A percentile compares a stretch with the other conserved stretches of the same genome.
Conservation (phyloP, 2,329 filamentous ascomycete genomes). For the Trichophyton simii region DNA sequence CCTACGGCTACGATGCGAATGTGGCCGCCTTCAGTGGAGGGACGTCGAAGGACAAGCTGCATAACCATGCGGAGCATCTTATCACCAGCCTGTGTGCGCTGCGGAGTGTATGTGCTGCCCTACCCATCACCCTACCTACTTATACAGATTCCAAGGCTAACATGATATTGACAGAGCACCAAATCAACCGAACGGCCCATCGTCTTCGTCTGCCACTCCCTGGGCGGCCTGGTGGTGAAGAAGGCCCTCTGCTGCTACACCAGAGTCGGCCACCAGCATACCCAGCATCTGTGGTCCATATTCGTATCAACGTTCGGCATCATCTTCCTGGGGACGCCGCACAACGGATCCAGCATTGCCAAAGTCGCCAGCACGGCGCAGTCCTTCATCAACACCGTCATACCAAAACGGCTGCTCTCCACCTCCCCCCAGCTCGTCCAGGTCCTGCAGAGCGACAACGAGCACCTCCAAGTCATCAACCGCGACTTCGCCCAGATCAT, state of each 20-base stretch:
- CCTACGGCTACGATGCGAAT: conserved; percentile 65
- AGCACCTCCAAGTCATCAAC: conserved; percentile 63
- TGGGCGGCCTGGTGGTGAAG: conserved; percentile 62
- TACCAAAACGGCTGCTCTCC: conserved; percentile 55
- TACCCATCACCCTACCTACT: not conserved
- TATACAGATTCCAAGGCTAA: not conserved
- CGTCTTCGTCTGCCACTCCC: conserved; percentile 62
- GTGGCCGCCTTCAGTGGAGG: conserved; percentile 40
- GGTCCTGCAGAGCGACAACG: conserved; percentile 60
- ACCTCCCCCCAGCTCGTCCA: conserved; percentile 55
- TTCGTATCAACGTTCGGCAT: conserved; percentile 65
- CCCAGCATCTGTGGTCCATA: conserved; percentile 54
- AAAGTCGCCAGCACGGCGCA: conserved; percentile 57
- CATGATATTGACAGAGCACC: conserved; percentile 21
- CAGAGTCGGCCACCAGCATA: conserved; percentile 46
- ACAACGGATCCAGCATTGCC: conserved; percentile 56
- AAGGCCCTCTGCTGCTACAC: conserved; percentile 55
- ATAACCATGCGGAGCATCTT: conserved; percentile 59
- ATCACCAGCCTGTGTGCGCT: conserved; percentile 51
- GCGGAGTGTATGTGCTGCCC: conserved; percentile 35
- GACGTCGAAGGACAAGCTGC: conserved; percentile 53
- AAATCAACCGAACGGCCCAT: conserved; percentile 51
- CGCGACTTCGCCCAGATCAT: conserved; percentile 59
- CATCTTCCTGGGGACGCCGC: conserved; percentile 65
- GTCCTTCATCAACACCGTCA: conserved; percentile 51